A percentile compares a stretch with the other conserved stretches of the same genome.
Evolutionary conservation across 1,284 basidiomycete species (phyloP).

Genomic region (Stereum hirsutum): DNA sequence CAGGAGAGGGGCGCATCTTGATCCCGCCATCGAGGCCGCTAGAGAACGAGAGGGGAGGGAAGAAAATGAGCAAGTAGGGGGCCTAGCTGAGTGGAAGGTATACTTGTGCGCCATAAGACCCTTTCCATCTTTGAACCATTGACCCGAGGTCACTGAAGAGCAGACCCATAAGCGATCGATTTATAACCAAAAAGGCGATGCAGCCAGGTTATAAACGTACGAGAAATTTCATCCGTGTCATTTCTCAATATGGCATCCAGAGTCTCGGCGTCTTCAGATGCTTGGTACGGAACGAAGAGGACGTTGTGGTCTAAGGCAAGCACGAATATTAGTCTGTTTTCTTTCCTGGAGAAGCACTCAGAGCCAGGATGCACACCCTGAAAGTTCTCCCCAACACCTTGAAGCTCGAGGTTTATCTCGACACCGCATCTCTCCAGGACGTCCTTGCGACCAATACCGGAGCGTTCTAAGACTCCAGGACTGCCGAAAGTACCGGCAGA

Average conservation of each 20-base stretch:
- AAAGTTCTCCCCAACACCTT: slow-evolving; percentile 49
- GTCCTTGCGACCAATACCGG: slow-evolving; percentile 19
- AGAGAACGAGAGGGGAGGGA: neutral
- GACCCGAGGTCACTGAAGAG: neutral
- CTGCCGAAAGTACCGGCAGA: slow-evolving; percentile 46
- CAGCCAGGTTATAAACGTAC: slow-evolving; percentile 3
- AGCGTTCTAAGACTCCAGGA: slow-evolving; percentile 20
- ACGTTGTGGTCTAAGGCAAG: slow-evolving; percentile 12
- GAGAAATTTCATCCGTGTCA: slow-evolving; percentile 6
- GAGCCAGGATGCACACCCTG: slow-evolving; percentile 26
- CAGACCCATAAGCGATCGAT: neutral
- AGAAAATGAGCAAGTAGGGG: neutral
- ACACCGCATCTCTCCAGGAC: slow-evolving; percentile 33
- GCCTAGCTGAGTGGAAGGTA: slow-evolving; percentile 5
- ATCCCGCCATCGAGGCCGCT: slow-evolving; percentile 36
- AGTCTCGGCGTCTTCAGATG: slow-evolving; percentile 12
- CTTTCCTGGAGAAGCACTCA: neutral
- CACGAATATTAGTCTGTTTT: neutral
- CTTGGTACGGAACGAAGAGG: slow-evolving; percentile 9
- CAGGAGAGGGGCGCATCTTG: slow-evolving; percentile 35
- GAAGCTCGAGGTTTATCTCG: slow-evolving; percentile 33
- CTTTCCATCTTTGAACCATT: slow-evolving; percentile 35
- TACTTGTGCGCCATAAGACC: slow-evolving; percentile 45
- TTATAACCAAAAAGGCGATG: neutral
- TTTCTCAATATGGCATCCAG: slow-evolving; percentile 12